phyloP scores from a whole-genome alignment of 129 eudicot genomes.

The Pulicaria dysenterica region DNA sequence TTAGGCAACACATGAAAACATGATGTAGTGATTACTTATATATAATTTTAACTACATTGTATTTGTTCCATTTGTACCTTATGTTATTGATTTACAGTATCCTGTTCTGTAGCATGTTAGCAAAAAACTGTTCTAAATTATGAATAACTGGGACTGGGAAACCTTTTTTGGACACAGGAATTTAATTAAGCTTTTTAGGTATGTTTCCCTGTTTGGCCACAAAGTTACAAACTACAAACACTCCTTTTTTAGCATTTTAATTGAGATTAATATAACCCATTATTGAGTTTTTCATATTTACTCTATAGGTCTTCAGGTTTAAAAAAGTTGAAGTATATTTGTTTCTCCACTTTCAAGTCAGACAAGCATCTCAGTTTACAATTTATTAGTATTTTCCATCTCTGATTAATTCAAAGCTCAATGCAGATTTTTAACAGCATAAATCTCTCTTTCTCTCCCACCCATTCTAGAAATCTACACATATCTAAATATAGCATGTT shows the following conservation, averaged over 20 bases:
- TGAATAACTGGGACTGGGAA: background rate
- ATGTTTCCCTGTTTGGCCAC: background rate
- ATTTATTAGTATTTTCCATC: constrained; percentile 8
- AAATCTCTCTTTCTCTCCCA: background rate
- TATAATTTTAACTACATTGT: background rate
- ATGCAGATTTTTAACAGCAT: constrained; percentile 22
- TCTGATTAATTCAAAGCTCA: constrained; percentile 3
- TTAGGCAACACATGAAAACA: background rate
- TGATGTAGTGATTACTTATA: background rate
- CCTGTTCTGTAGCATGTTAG: constrained; percentile 4
- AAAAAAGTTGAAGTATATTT: constrained; percentile 27
- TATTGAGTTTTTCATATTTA: background rate
- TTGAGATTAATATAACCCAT: background rate
- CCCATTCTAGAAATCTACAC: background rate
- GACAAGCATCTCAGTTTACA: constrained; percentile 22
- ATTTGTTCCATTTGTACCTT: no score
- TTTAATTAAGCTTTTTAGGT: constrained; percentile 22
- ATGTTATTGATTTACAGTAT: no score
- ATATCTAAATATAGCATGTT: background rate
- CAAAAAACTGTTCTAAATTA: background rate
- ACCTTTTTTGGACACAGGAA: background rate
- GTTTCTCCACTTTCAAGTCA: constrained; percentile 28
- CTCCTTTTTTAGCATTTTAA: constrained; percentile 23
- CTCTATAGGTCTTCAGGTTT: constrained; percentile 23
- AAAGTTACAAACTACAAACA: constrained; percentile 1